Percentiles rank a stretch among this genome's conserved stretches.
Evolutionary conservation across 139 green algal genomes (phyloP).

Genomic region (Nannochloris sp.): DNA sequence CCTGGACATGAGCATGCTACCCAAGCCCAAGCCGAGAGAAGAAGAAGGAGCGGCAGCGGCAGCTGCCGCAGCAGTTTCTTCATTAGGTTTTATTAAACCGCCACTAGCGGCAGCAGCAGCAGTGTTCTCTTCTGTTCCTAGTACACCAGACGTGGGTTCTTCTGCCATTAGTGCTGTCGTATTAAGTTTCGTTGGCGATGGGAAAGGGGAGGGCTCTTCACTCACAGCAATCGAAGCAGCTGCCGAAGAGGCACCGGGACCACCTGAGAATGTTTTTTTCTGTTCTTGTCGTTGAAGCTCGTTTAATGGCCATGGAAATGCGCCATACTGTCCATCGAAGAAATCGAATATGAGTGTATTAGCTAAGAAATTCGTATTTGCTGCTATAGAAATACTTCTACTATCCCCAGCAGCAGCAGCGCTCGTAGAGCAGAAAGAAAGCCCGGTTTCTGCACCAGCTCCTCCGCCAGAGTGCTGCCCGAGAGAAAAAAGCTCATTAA

Average conservation of each 20-base stretch:
- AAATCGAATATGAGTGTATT: neutral
- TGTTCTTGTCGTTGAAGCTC: neutral
- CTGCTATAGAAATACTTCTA: neutral
- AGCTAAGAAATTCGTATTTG: neutral
- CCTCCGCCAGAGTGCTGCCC: neutral
- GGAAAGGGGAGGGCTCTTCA: too few species aligned
- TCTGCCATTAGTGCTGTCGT: too few species aligned
- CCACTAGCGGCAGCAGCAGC: too few species aligned
- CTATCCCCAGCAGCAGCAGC: too few species aligned
- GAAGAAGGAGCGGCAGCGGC: too few species aligned
- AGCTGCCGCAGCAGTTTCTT: neutral
- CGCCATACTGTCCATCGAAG: neutral
- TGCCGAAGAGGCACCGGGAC: neutral
- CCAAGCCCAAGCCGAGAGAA: neutral
- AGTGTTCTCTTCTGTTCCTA: too few species aligned
- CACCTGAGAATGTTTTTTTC: neutral
- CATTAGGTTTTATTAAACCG: too few species aligned
- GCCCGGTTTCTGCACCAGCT: too few species aligned
- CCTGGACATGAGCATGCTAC: neutral
- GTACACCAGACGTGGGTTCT: too few species aligned
- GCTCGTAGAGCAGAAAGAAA: too few species aligned
- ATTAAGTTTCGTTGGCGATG: too few species aligned
- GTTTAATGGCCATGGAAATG: neutral
- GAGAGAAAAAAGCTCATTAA: neutral
- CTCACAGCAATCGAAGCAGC: neutral